phyloP scores from a whole-genome alignment of 208 protist genomes.

The Strigomonas galati region DNA sequence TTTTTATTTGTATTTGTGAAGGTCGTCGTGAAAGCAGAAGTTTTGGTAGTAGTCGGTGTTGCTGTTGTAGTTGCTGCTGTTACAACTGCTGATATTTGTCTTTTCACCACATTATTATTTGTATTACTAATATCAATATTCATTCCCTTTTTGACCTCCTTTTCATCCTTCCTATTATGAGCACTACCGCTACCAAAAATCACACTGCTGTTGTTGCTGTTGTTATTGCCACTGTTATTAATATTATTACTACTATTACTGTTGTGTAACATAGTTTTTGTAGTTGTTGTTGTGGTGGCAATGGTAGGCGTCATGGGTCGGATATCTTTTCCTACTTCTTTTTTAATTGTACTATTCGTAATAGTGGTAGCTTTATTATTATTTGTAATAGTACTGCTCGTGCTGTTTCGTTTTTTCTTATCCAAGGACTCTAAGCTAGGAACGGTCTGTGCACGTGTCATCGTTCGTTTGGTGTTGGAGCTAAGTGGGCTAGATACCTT shows the following conservation, averaged over 20 bases:
- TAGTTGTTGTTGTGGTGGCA: no score
- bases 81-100: background rate
- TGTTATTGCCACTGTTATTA: slow-evolving; percentile 9
- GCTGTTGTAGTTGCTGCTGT: background rate
- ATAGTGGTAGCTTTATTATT: slow-evolving; percentile 6
- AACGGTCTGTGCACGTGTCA: background rate
- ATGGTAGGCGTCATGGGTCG: no score
- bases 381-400: slow-evolving; percentile 1
- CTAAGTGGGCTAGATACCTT: background rate
- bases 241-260: slow-evolving; percentile 11
- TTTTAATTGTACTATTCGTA: no score
- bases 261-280: no score
- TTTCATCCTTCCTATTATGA: no score
- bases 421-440: background rate
- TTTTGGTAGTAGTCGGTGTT: background rate
- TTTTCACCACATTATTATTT: background rate
- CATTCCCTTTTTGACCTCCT: no score
- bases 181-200: background rate
- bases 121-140: no score
- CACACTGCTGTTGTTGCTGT: background rate
- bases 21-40: background rate
- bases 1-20: slow-evolving; percentile 10
- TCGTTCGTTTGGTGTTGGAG: background rate
- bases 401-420: no score
- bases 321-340: no score